A percentile compares a stretch with the other conserved stretches of the same genome.
Evolutionary conservation across 2,329 filamentous ascomycete genomes (phyloP).

Genomic region (Mariannaea elegans): DNA sequence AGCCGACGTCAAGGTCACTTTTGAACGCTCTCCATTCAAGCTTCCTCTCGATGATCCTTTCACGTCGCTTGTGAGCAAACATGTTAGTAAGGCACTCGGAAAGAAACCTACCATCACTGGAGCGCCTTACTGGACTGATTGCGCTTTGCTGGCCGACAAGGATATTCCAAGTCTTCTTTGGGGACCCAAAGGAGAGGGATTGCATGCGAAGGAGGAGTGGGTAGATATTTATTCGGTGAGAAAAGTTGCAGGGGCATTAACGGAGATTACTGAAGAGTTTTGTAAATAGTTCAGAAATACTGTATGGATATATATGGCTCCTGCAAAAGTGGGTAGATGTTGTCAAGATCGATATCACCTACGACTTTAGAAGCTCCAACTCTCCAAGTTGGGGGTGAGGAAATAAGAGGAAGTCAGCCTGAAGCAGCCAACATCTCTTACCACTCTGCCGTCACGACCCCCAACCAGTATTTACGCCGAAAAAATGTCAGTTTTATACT

Average conservation of each 20-base stretch:
- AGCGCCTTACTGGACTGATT: conserved; percentile 59
- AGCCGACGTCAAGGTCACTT: conserved; percentile 51
- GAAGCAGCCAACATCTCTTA: too few species aligned
- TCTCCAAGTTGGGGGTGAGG: too few species aligned
- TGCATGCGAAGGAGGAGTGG: conserved; percentile 61
- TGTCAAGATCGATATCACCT: too few species aligned
- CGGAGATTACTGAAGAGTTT: conserved; percentile 40
- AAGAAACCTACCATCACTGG: conserved; percentile 38
- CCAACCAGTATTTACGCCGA: too few species aligned
- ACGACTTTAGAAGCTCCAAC: too few species aligned
- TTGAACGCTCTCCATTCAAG: conserved; percentile 54
- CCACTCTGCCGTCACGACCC: too few species aligned
- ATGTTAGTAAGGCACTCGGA: conserved; percentile 41
- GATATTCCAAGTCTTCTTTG: conserved; percentile 58
- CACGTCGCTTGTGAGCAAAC: conserved; percentile 42
- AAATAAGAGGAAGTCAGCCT: too few species aligned
- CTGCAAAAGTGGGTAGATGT: too few species aligned
- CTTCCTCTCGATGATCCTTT: conserved; percentile 53
- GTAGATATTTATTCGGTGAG: conserved; percentile 54
- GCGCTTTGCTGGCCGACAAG: conserved; percentile 54
- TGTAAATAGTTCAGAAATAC: conserved; percentile 37
- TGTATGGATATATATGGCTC: too few species aligned
- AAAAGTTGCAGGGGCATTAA: conserved; percentile 43
- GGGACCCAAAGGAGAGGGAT: conserved; percentile 57
- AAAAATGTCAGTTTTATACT: too few species aligned